These are phyloP conservation scores for Ilyonectria robusta DNA, from an alignment of 2,329 filamentous ascomycete species.

Conservation along the genomic window DNA sequence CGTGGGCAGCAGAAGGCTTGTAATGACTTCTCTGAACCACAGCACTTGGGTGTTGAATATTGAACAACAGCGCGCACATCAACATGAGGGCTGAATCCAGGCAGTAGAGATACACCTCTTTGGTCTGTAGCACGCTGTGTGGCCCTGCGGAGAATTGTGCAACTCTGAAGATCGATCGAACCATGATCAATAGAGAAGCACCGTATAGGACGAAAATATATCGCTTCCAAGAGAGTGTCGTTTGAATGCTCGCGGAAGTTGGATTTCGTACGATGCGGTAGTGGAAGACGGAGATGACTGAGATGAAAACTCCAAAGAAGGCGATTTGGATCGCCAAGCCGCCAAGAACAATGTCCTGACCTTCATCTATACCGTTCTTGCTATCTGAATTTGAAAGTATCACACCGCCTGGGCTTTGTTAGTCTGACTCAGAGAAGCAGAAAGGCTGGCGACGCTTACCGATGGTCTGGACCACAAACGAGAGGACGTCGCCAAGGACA, in stretches of 20 bases:
- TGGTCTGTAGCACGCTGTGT: constrained; percentile 1
- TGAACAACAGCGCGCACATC: constrained; percentile 12
- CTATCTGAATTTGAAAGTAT: constrained; percentile 42
- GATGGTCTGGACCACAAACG: constrained; percentile 48
- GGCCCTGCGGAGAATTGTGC: background rate
- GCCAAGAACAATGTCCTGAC: constrained; percentile 64
- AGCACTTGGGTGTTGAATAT: constrained; percentile 15
- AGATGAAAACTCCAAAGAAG: constrained; percentile 66
- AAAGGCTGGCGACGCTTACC: constrained; percentile 22
- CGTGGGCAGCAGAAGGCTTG: background rate
- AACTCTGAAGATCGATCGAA: constrained; percentile 37
- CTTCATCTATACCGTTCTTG: constrained; percentile 45
- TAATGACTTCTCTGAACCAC: constrained; percentile 2
- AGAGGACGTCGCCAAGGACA: constrained; percentile 49
- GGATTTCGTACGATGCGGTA: constrained; percentile 27
- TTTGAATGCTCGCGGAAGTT: constrained; percentile 20
- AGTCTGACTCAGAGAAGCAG: background rate
- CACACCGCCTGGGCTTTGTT: background rate
- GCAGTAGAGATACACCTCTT: constrained; percentile 15
- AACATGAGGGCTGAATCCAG: constrained; percentile 18
- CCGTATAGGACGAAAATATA: constrained; percentile 53
- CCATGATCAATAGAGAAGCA: constrained; percentile 54
- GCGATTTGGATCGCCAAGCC: constrained; percentile 69
- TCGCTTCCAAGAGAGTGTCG: constrained; percentile 47
- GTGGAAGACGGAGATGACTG: constrained; percentile 61